These are phyloP conservation scores for Aegilops sharonensis DNA, from an alignment of 176 grass and related monocot species.

Conservation along the genomic window DNA sequence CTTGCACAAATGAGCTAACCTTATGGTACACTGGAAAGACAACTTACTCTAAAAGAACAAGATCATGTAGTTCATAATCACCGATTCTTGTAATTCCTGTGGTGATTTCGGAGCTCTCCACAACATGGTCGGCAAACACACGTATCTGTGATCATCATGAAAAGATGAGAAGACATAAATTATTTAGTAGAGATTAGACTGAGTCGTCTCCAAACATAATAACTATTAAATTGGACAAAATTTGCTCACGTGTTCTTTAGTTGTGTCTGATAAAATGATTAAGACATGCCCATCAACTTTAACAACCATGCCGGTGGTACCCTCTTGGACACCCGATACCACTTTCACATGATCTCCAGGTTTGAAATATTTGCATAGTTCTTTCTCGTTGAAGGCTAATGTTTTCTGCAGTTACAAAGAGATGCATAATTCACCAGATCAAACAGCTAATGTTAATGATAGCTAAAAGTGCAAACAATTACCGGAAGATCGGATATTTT, in stretches of 20 bases:
- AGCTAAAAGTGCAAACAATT: conserved; percentile 29
- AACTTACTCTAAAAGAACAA: conserved; percentile 94
- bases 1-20: neutral
- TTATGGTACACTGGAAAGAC: conserved; percentile 8
- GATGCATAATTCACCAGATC: conserved; percentile 18
- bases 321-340: conserved; percentile 88
- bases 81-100: conserved; percentile 87
- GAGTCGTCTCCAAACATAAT: neutral
- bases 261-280: conserved; percentile 90
- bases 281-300: conserved; percentile 91
- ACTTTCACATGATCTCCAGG: conserved; percentile 97
- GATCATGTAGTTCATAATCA: conserved; percentile 96
- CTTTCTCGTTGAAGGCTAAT: conserved; percentile 89
- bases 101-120: conserved; percentile 96
- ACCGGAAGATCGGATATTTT: conserved; percentile 83
- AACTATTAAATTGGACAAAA: neutral
- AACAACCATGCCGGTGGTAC: conserved; percentile 95
- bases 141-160: conserved; percentile 57
- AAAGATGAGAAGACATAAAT: conserved; percentile 29
- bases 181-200: conserved; percentile 15
- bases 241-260: conserved; percentile 83
- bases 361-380: conserved; percentile 97
- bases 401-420: conserved; percentile 62
- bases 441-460: conserved; percentile 17
- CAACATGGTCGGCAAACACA: conserved; percentile 94